These are phyloP conservation scores for Stagonosporopsis cucurbitacearum DNA, from an alignment of 2,329 filamentous ascomycete species.

Conservation along the genomic window DNA sequence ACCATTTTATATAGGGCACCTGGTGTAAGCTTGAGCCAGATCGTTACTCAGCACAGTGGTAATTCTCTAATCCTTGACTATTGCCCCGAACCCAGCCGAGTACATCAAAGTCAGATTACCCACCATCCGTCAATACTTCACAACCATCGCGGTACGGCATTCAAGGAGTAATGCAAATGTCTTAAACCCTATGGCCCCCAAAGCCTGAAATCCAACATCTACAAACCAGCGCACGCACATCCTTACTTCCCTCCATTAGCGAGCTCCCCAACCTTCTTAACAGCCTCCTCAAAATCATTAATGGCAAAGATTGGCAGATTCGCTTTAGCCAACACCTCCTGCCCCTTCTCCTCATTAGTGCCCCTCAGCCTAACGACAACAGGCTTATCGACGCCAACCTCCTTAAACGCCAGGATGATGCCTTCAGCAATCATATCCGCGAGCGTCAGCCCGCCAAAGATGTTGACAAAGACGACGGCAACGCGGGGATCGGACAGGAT, in stretches of 20 bases:
- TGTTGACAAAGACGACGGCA: constrained; percentile 74
- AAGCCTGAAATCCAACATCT: not conserved
- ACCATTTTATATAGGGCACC: not conserved
- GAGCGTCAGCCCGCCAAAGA: constrained; percentile 73
- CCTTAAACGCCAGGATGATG: constrained; percentile 73
- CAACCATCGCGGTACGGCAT: not conserved
- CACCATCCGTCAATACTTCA: not conserved
- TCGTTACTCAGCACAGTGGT: too few relatives aligned
- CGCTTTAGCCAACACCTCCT: constrained; percentile 72
- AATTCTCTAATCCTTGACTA: too few relatives aligned
- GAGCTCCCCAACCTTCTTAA: constrained; percentile 43
- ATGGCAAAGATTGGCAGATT: constrained; percentile 72
- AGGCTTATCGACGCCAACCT: constrained; percentile 67
- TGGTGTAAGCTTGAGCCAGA: not conserved
- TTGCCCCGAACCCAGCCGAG: too few relatives aligned
- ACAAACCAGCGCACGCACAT: not conserved
- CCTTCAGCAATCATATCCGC: constrained; percentile 84
- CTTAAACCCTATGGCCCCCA: not conserved
- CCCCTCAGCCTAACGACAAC: constrained; percentile 80
- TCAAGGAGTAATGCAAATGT: not conserved
- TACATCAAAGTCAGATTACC: not conserved
- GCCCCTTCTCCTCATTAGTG: constrained; percentile 74
- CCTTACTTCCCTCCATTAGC: constrained; percentile 21
- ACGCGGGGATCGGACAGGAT: constrained; percentile 75
- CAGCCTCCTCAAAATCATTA: constrained; percentile 76